Base-by-base conservation (phyloP, 768 basidiomycete genomes). In the Russula sp. region DNA sequence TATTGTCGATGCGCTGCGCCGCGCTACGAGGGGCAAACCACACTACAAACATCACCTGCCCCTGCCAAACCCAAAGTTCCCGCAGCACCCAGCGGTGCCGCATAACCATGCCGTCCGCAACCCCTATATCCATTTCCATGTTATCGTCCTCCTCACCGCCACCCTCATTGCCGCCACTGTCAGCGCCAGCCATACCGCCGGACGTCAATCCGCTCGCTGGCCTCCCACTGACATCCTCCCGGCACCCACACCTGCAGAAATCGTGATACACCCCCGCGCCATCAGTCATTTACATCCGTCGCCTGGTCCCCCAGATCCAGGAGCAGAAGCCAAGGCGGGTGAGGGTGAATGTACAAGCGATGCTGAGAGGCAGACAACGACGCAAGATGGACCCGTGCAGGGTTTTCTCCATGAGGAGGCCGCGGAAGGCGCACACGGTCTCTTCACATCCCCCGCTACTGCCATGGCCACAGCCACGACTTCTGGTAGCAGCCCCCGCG, bases 361-460 rank as follows among this genome's bases (percentile, higher is more conserved):
- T 16, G 4, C 22, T 7, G 10, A 13, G 47, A 11, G 22, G 13
- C 47, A 22, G 22, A 13, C 10, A 27, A 18, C 27, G 3, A 39
- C 18, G 6, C 44, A 16, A 18, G 2, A n/a, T 8, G 34, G 14
- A 1, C 18, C 37, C 48, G 20, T 31, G 54, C 58, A 55, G 58
- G 63, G 14, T 59, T 64, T 64, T 59, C 22, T 27, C 16, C 3
- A 49, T 60, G 58, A 59, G 63, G 63, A 34, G 53, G 40, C 58
- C 58, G 63, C 42, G 34, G 14, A 35, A 31, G 53, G 58, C 58
- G 58, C 54, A 39, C 58, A 51, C 63, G 58, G 54, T 55, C 48
- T 64, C 63, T 53, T 64, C 63, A 54, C 48, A 55, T 48, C 18
- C n/a, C 53, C 44, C 35, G 49, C 44, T 47, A 37, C 57, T 51